phyloP scores from a whole-genome alignment of 306 rosid species.

The Lithocarpus polystachyus region DNA sequence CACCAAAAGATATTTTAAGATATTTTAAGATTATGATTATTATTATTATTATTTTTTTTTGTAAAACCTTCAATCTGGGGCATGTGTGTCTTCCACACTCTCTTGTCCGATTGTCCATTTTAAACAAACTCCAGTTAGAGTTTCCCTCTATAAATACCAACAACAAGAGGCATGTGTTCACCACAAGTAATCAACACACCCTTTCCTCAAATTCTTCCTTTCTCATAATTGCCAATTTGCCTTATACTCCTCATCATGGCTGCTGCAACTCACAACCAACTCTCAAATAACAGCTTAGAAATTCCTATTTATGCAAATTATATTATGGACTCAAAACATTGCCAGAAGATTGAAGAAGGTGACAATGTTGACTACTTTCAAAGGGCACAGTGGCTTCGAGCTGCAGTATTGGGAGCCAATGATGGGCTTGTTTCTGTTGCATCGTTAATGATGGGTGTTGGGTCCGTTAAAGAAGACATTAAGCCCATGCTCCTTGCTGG shows the following conservation, averaged over 20 bases:
- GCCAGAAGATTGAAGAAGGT: background rate
- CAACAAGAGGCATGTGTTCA: background rate
- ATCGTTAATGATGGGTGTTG: constrained; percentile 31
- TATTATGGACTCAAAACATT: background rate
- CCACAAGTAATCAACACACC: background rate
- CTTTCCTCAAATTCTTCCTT: background rate
- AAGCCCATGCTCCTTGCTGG: constrained; percentile 28
- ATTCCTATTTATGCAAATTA: background rate
- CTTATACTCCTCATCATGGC: background rate
- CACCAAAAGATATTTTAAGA: too few relatives aligned
- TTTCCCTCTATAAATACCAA: background rate
- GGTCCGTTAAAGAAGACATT: constrained; percentile 24
- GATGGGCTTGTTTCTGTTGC: constrained; percentile 29
- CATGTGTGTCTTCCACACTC: background rate
- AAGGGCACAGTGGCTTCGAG: constrained; percentile 38
- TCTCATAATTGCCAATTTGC: background rate
- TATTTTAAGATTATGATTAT: too few relatives aligned
- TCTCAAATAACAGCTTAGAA: background rate
- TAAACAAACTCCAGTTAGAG: background rate
- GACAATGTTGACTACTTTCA: constrained; percentile 17
- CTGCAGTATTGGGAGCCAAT: constrained; percentile 27
- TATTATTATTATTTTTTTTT: background rate
- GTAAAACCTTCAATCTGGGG: background rate
- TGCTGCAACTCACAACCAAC: background rate
- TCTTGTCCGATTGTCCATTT: background rate